Evolutionary conservation across 495 filamentous ascomycete species (phyloP), one percentile per base, ranked within the genome.

Genomic region (Pseudomonodictys pantanalensis): DNA sequence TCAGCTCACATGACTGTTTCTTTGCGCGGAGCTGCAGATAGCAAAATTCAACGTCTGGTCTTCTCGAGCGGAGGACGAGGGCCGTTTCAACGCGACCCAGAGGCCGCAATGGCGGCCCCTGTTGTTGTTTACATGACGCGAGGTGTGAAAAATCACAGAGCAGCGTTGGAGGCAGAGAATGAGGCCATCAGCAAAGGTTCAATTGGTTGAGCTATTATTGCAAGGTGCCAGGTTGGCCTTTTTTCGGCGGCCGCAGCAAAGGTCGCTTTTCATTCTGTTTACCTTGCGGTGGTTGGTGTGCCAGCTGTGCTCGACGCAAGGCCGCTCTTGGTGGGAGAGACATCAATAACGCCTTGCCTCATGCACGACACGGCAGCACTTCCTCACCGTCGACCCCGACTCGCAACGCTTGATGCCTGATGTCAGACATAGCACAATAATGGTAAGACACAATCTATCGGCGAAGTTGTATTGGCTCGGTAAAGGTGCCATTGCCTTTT

Each of bases 1-100:
- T 17, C 45, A 42, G 17, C 60, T 69, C 67, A 69, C 67, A 69
- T 69, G 67, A 69, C 46, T 26, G 38, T 35, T 10, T 28, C 25
- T 28, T 26, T 17, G 45, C 25, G 56, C 52, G 57, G 24, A 48
- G 53, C 58, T 67, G 46, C 59, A 61, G 25, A 52, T 64, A 69
- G 67, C 52, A 62, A 69, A 69, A 64, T 29, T 67, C 64, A 67
- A 69, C 67, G 67, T 69, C 67, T 12, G 42, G 25, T 29, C 67
- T 57, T 59, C 39, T 32, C 42, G 38, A 18, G 28, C 38, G 38
- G 41, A 10, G 39, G 26, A 12, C 15, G n/a, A 2, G 11, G 15
- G 52, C 33, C n/a, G 25, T 41, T 46, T 20, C 41, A 38, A 54
- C 15, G 22, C 32, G 20, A 23, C 45, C 23, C 33, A 22, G 17